These are phyloP conservation scores for Sugiyamaella novakii DNA, from an alignment of 1,139 yeast genomes.

Conservation along the genomic window DNA sequence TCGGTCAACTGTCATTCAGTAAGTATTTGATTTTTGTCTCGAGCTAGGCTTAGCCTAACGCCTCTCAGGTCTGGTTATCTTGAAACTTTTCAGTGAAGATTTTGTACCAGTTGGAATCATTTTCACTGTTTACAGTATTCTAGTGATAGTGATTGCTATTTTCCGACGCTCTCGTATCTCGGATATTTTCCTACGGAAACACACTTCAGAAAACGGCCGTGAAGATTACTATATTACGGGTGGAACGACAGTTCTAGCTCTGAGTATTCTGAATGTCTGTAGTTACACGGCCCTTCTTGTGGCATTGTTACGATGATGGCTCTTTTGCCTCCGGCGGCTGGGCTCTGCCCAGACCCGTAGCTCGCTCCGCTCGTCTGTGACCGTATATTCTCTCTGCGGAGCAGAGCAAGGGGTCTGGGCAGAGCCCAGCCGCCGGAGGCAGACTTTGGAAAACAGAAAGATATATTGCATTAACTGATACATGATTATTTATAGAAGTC, in stretches of 20 bases:
- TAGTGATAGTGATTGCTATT: constrained; percentile 40
- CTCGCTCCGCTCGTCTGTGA: no score
- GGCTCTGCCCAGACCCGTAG: background rate
- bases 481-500: constrained; percentile 80
- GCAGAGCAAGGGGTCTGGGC: constrained; percentile 8
- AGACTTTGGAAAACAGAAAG: background rate
- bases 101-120: constrained; percentile 46
- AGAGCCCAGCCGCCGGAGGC: constrained; percentile 10
- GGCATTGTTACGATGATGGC: background rate
- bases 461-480: no score
- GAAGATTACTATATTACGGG: constrained; percentile 33
- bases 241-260: constrained; percentile 39
- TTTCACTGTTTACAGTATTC: constrained; percentile 43
- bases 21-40: constrained; percentile 20
- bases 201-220: constrained; percentile 19
- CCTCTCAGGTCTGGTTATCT: constrained; percentile 43
- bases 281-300: constrained; percentile 34
- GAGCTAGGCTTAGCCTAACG: no score
- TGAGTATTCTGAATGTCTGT: constrained; percentile 34
- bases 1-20: constrained; percentile 45
- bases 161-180: constrained; percentile 35
- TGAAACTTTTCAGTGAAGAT: constrained; percentile 44
- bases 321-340: no score
- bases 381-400: no score
- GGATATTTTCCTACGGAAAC: constrained; percentile 29